These are phyloP conservation scores for Globisporangium uncinulatum DNA, from an alignment of 352 stramenopile genomes.

Conservation along the genomic window DNA sequence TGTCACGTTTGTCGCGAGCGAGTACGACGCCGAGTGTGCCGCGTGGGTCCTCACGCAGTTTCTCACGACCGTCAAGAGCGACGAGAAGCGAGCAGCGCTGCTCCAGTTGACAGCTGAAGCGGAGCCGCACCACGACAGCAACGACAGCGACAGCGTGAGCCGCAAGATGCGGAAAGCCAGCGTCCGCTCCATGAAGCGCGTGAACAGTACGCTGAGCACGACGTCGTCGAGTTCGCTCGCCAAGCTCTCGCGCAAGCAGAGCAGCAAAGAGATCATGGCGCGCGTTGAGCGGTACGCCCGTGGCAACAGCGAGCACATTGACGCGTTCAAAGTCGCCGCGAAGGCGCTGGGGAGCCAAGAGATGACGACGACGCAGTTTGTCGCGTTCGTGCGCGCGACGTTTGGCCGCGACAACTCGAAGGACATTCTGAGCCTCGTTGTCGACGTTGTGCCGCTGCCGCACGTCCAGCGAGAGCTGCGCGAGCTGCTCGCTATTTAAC, in stretches of 20 bases:
- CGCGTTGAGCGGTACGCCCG: conserved; percentile 49
- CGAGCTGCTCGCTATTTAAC: conserved; percentile 38
- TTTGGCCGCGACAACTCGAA: conserved; percentile 51
- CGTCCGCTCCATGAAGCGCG: conserved; percentile 26
- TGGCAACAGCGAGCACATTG: conserved; percentile 38
- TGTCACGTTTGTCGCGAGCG: conserved; percentile 41
- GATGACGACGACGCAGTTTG: conserved; percentile 60
- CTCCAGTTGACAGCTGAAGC: conserved; percentile 21
- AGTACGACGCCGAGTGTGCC: conserved; percentile 51
- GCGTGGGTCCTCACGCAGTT: conserved; percentile 53
- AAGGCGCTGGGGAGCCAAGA: conserved; percentile 67
- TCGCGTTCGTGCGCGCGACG: conserved; percentile 46
- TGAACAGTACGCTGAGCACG: conserved; percentile 10
- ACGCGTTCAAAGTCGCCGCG: conserved; percentile 60
- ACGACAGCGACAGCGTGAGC: conserved; percentile 18
- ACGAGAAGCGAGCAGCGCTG: conserved; percentile 48
- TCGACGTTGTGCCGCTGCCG: conserved; percentile 53
- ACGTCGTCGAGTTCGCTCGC: not conserved
- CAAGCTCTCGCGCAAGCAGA: conserved; percentile 47
- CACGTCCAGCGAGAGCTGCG: conserved; percentile 57
- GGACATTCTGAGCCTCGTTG: conserved; percentile 57
- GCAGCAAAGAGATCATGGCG: conserved; percentile 61
- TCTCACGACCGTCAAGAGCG: conserved; percentile 41
- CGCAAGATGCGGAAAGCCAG: conserved; percentile 40
- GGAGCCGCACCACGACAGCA: conserved; percentile 5